Conservation (phyloP, 371 early-diverging fungal species). For the Zychaea mexicana region DNA sequence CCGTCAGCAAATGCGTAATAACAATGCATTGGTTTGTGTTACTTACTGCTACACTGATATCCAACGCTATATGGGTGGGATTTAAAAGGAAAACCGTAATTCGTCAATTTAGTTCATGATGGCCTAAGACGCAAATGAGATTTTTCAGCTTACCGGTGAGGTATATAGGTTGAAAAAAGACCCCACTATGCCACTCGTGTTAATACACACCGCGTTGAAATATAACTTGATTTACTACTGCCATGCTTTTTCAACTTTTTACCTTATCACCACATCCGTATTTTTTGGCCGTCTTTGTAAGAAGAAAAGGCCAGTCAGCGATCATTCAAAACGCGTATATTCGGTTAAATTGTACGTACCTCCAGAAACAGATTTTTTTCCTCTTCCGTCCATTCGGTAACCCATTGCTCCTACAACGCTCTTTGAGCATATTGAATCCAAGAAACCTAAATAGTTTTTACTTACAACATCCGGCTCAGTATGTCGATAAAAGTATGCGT, state of each 20-base stretch:
- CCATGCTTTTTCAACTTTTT: not conserved
- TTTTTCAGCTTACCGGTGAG: slow-evolving; percentile 55
- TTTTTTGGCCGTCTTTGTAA: slow-evolving; percentile 43
- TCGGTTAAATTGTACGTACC: slow-evolving; percentile 27
- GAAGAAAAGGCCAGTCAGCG: no score
- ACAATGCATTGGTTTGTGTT: not conserved
- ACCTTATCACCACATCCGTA: slow-evolving; percentile 68
- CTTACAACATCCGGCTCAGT: slow-evolving; percentile 70
- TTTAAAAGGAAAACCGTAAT: not conserved
- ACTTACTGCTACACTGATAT: slow-evolving; percentile 73
- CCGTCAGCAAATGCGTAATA: not conserved
- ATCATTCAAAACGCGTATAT: not conserved
- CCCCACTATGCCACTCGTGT: slow-evolving; percentile 58
- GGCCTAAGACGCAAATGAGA: not conserved
- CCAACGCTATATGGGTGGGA: slow-evolving; percentile 49
- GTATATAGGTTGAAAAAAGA: slow-evolving; percentile 72
- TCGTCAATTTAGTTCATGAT: not conserved
- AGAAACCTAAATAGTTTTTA: not conserved
- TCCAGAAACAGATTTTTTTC: slow-evolving; percentile 60
- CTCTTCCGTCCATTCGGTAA: slow-evolving; percentile 72
- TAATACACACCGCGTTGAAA: not conserved
- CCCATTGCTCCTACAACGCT: slow-evolving; percentile 63
- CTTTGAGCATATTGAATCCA: not conserved
- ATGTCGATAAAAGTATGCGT: slow-evolving; percentile 75
- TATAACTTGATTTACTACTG: no score